Base-by-base conservation (phyloP, 2,329 filamentous ascomycete genomes). In the Fusarium hainanense region DNA sequence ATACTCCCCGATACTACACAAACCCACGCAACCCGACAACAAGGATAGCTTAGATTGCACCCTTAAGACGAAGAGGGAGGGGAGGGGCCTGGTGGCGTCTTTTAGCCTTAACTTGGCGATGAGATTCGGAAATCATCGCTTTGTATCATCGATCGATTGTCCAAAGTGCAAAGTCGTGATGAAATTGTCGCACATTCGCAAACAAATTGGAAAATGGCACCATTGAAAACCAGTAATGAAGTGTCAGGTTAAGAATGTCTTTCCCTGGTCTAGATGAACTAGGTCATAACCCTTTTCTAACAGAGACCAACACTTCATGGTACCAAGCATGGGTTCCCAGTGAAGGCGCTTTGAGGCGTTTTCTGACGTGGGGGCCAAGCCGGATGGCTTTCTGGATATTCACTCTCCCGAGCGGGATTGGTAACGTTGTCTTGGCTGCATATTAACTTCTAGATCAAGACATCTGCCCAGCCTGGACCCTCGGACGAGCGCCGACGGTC, bases 401-500 rank as follows among this genome's bases (percentile, higher is more conserved):
- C 41, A 37, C 21, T 23, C 30, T 55, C 18, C 55, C 28, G 43
- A 51, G 44, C 43, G 60, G 65, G 54, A 52, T 25, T 27, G 47
- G 30, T 37, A 34, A 54, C 25, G 46, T 40, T 43, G 28, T 10
- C 54, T 69, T 70, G 63, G 64, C 58, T 63, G 55, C 56, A 43
- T 34, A 44, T 16, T 49, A 54, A 34, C 41, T 59, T 59, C 48
- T 63, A 25, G 34, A 54, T 63, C 68, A 62, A 49, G 48, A 54
- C 63, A 73, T 66, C 51, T 61, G 52, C 46, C 58, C 20, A 63
- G 13, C 54, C 66, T 73, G 68, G 71, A 63, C 57, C 71, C 30
- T 75, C 71, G 73, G 21, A 23, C 21, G 21, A 23, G 21, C 21
- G 21, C 21, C 73, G 73, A 75, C 34, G 71, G 58, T 42, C 73